Evolutionary conservation across 306 rosid species (phyloP).

Genomic region (Rosa rugosa): DNA sequence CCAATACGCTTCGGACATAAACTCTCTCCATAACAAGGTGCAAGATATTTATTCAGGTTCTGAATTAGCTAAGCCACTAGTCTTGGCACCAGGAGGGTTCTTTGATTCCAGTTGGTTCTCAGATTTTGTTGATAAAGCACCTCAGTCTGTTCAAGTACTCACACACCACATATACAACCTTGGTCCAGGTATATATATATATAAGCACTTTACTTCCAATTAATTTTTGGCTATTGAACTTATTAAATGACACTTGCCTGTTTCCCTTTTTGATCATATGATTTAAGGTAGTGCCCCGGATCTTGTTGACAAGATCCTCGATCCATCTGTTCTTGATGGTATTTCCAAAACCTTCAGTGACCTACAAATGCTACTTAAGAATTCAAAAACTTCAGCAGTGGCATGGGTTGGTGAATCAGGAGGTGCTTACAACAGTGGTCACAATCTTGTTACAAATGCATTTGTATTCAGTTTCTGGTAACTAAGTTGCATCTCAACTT

Average conservation of each 20-base stretch:
- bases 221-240: background rate
- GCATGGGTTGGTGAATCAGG: constrained; percentile 89
- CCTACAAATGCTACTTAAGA: constrained; percentile 45
- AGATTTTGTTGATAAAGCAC: constrained; percentile 42
- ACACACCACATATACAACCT: constrained; percentile 78
- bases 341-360: constrained; percentile 40
- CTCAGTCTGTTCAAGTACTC: constrained; percentile 39
- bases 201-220: background rate
- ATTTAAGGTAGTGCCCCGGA: constrained; percentile 49
- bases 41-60: constrained; percentile 34
- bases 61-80: constrained; percentile 47
- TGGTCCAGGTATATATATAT: constrained; percentile 58
- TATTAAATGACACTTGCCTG: background rate
- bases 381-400: constrained; percentile 37
- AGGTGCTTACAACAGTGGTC: constrained; percentile 79
- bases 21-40: constrained; percentile 36
- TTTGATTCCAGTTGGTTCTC: constrained; percentile 58
- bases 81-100: constrained; percentile 77
- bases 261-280: background rate
- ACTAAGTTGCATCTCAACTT: background rate
- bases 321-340: constrained; percentile 55
- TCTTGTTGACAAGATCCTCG: constrained; percentile 46
- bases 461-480: constrained; percentile 70
- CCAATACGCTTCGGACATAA: constrained; percentile 57
- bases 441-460: constrained; percentile 64